These are phyloP conservation scores for Trichophyton rubrum DNA, from an alignment of 2,329 filamentous ascomycete genomes.

Conservation along the genomic window DNA sequence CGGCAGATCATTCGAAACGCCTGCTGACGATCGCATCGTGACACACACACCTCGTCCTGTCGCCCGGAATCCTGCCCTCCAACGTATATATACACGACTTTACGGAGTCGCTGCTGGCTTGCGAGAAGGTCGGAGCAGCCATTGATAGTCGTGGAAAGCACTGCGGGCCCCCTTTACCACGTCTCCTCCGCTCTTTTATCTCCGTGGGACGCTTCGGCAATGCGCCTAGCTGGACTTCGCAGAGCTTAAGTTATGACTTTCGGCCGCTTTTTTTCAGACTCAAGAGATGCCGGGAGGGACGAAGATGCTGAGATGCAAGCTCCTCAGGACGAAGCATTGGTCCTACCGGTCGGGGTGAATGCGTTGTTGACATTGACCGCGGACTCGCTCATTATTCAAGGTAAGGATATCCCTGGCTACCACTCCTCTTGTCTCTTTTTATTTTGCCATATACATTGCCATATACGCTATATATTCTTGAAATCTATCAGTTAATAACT, in stretches of 20 bases:
- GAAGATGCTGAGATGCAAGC: not conserved
- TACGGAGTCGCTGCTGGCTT: not conserved
- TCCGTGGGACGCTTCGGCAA: not conserved
- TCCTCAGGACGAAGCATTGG: conserved; percentile 17
- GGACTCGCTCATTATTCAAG: conserved; percentile 48
- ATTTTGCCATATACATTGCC: not conserved
- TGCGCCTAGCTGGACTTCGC: not conserved
- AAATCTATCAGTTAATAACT: not conserved
- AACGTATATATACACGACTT: not conserved
- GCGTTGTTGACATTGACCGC: conserved; percentile 49
- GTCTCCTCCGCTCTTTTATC: not conserved
- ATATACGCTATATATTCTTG: not conserved
- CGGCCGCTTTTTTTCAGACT: not conserved
- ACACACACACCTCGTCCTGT: not conserved
- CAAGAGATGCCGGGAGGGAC: not conserved
- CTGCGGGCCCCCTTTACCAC: not conserved
- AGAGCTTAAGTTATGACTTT: conserved; percentile 1
- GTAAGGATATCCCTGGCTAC: conserved; percentile 25
- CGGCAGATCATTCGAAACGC: not conserved
- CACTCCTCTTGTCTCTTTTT: not conserved
- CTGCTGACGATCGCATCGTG: not conserved
- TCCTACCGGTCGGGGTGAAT: conserved; percentile 44
- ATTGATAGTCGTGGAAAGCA: not conserved
- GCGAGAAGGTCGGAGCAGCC: not conserved
- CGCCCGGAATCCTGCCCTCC: not conserved